A percentile compares a stretch with the other conserved stretches of the same genome.
Conservation (phyloP, 1,284 basidiomycete species). For the Amylostereum chailletii region DNA sequence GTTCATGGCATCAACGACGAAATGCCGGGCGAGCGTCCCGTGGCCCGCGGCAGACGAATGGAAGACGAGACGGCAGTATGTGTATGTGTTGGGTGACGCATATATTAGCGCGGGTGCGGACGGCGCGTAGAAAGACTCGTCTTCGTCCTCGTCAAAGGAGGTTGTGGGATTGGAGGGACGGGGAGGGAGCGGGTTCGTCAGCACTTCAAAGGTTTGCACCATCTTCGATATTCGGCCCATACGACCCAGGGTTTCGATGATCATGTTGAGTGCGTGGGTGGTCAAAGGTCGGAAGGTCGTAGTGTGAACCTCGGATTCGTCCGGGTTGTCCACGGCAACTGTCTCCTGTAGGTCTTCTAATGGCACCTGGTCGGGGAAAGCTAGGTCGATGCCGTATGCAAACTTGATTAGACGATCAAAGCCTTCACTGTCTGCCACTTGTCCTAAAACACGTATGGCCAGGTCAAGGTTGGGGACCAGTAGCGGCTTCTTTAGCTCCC, state of each 20-base stretch:
- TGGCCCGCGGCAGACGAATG: constrained; percentile 41
- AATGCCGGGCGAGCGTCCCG: constrained; percentile 54
- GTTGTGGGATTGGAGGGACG: constrained; percentile 33
- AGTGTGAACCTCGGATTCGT: constrained; percentile 9
- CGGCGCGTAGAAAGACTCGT: constrained; percentile 39
- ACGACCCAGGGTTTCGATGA: constrained; percentile 59
- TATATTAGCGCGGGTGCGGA: constrained; percentile 29
- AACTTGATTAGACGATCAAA: constrained; percentile 52
- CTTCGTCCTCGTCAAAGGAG: constrained; percentile 59
- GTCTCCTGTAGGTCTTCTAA: constrained; percentile 25
- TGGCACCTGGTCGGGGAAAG: constrained; percentile 56
- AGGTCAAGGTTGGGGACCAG: constrained; percentile 56
- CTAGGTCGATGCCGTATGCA: constrained; percentile 66
- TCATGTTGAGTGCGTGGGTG: constrained; percentile 61
- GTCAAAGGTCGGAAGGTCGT: constrained; percentile 25
- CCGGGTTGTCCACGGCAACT: constrained; percentile 5
- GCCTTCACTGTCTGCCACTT: constrained; percentile 40
- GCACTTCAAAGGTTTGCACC: constrained; percentile 66
- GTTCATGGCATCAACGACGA: constrained; percentile 48
- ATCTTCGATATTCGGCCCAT: constrained; percentile 52
- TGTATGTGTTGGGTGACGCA: constrained; percentile 60
- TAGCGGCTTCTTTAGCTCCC: constrained; percentile 32
- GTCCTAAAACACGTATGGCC: constrained; percentile 56
- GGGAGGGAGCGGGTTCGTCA: constrained; percentile 57
- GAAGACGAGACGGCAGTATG: constrained; percentile 53